Base-by-base conservation (phyloP, 768 basidiomycete species). In the Termitomyces heimii region DNA sequence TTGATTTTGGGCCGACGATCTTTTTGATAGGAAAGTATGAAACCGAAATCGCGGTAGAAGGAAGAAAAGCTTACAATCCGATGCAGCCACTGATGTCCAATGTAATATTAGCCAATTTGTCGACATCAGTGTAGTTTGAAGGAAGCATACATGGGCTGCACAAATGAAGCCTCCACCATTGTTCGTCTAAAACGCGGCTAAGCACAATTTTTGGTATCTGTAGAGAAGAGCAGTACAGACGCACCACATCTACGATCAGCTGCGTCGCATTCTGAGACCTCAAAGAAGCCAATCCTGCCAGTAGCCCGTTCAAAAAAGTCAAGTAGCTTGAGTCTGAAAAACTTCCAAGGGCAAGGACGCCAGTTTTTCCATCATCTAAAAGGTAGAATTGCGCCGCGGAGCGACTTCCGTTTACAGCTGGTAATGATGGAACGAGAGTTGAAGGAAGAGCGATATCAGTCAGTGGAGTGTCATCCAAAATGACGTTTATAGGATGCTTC, bases 81-180 rank as follows among this genome's bases (percentile, higher is more conserved):
- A 62, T 77, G 78, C 35, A 79, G 70, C 75, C 74, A 79, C 76
- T 79, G 29, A 20, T 54, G 18, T 54, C 43, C 22, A 58, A 34
- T 24, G 40, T 56, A 39, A 56, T 32, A 9, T 58, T 46, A 57
- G 46, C 32, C 22, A 54, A 32, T 51, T 28, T 4, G n/a, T 42
- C 44, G 13, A 52, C 20, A 5, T 57, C 7, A 34, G 29, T 26
- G 28, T 12, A 28, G 22, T 52, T 44, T 14, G 20, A 42, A 47
- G 31, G n/a, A 47, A 53, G 29, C 82, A 67, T 63, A 83, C 82
- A 67, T 83, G 80, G 12, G 83, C 82, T 42, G 81, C 73, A 65
- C 83, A 84, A 57, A 85, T 82, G 69, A 77, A 84, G 14, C 76
- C 79, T 60, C 80, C 78, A 47, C 78, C 80, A 54, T 80, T 81